These are phyloP conservation scores for Solanum commersonii DNA, from an alignment of 257 asterid species.

Conservation along the genomic window DNA sequence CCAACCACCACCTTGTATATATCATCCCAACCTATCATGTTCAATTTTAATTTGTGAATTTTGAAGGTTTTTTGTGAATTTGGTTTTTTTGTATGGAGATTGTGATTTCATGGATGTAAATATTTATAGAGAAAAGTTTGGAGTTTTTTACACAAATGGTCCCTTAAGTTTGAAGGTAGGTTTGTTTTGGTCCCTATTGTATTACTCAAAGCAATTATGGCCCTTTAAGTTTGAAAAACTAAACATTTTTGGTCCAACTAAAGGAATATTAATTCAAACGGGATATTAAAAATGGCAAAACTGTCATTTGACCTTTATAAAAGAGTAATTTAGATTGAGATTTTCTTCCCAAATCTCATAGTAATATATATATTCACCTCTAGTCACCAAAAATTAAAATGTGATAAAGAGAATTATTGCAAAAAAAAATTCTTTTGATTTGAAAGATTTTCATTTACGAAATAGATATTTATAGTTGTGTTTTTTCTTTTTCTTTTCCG, in stretches of 20 bases:
- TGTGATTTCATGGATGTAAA: background rate
- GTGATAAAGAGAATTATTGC: no score
- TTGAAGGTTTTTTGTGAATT: background rate
- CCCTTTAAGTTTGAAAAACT: background rate
- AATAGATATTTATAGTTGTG: background rate
- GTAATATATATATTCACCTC: background rate
- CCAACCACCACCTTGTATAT: conserved; percentile 15
- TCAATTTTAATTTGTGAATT: background rate
- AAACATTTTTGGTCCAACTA: background rate
- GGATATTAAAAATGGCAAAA: no score
- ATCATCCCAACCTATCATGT: conserved; percentile 19
- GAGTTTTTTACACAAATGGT: background rate
- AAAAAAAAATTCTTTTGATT: no score
- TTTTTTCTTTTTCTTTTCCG: background rate
- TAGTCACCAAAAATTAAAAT: background rate
- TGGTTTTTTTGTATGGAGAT: background rate
- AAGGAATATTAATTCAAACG: background rate
- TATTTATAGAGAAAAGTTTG: background rate
- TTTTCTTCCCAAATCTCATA: background rate
- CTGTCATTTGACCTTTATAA: background rate
- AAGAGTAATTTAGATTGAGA: background rate
- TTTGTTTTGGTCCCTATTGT: background rate
- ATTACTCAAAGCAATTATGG: background rate
- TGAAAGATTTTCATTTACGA: background rate
- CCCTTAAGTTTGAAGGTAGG: background rate